Evolutionary conservation across 2,329 filamentous ascomycete genomes (phyloP), one percentile per base, ranked within the genome.

Genomic region (Nothopassalora personata): DNA sequence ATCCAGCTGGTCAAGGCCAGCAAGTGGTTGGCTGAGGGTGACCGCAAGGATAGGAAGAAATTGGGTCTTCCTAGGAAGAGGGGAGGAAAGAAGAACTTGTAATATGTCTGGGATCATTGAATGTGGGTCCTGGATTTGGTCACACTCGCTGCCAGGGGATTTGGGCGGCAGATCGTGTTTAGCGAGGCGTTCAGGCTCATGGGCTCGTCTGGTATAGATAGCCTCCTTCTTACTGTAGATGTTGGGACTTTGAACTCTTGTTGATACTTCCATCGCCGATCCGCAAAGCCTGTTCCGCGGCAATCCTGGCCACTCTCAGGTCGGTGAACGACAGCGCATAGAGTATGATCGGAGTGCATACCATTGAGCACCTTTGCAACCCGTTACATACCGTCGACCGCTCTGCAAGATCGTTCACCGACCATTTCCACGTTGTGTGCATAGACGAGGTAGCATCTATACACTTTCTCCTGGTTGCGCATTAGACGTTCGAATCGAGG

Each of bases 1-100:
- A 83, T 97, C 51, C 94, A 99, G 80, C 83, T 99, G 68, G 84
- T 96, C 71, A 96, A 97, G 76, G 94, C 94, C 6, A 92, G 91
- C 76, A 86, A 86, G 71, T 95, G 90, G 87, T 81, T 99, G 43
- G 94, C 91, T 0, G 92, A 97, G 76, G 91, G 91, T n/a, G 94
- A 99, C 69, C 59, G 71, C 57, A 66, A 62, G 56, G 69, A 72
- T 34, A 58, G 71, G 56, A 67, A 66, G 60, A 66, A 67, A 57
- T 53, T 65, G 49, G 65, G 63, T 7, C 52, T 67, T 43, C 66
- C 64, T 5, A 62, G 60, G 51, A 57, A 49, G 55, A 60, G 43
- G 28, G 57, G 46, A 11, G 39, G 36, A 8, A 60, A 62, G 60
- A 62, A 62, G 51, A 43, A 54, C 43, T 39, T 60, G 39, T 62